phyloP scores from a whole-genome alignment of 306 rosid genomes.

The Ormosia semicastrata region DNA sequence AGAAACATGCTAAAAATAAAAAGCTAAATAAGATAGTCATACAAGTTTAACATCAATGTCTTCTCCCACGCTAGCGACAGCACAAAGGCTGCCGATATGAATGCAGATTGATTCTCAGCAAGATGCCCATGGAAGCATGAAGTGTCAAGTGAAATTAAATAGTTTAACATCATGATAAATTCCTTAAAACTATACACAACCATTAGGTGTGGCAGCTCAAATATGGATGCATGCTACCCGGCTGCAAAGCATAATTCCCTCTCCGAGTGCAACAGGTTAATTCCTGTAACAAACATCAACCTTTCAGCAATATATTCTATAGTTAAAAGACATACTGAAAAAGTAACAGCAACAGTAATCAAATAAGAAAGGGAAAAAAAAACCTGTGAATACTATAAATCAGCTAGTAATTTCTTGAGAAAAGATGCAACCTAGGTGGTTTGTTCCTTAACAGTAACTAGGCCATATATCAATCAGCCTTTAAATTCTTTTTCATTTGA shows the following conservation, averaged over 20 bases:
- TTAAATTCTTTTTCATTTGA: neutral
- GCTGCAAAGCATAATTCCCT: constrained; percentile 9
- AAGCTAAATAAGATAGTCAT: neutral
- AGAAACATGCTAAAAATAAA: neutral
- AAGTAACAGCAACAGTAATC: neutral
- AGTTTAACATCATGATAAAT: neutral
- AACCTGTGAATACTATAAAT: neutral
- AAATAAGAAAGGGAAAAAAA: neutral
- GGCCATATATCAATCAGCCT: neutral
- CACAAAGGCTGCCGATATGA: neutral
- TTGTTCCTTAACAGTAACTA: neutral
- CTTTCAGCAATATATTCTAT: constrained; percentile 22
- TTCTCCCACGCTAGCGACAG: neutral
- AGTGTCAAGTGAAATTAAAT: constrained; percentile 6
- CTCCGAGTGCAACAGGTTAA: neutral
- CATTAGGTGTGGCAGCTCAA: neutral
- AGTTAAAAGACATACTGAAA: neutral
- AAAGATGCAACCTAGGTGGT: neutral
- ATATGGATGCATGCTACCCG: neutral
- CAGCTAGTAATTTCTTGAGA: neutral
- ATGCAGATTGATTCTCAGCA: neutral
- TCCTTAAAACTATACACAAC: neutral
- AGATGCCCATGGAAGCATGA: neutral
- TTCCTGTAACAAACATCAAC: constrained; percentile 29
- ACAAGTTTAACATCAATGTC: constrained; percentile 24